These are phyloP conservation scores for Ophiostoma himal-ulmi DNA, from an alignment of 2,329 filamentous ascomycete species.

Conservation along the genomic window DNA sequence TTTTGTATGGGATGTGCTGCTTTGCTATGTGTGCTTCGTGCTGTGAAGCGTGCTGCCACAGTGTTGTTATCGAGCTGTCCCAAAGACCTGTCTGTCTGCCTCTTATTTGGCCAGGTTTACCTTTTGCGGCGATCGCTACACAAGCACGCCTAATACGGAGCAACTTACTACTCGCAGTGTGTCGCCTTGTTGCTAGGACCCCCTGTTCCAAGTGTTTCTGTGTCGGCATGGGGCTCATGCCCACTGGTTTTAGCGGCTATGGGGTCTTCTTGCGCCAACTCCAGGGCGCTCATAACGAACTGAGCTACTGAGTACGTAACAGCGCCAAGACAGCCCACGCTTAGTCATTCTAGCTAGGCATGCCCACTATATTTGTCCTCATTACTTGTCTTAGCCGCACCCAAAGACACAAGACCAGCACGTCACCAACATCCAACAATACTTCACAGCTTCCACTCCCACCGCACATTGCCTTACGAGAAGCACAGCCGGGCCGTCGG, in stretches of 20 bases:
- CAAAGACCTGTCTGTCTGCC: neutral
- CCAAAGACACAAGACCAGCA: slow-evolving; percentile 1
- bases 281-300: neutral
- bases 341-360: neutral
- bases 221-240: neutral
- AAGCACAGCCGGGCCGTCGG: neutral
- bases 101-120: slow-evolving; percentile 19
- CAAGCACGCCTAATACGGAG: slow-evolving; percentile 2
- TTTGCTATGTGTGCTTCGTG: neutral
- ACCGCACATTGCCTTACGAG: neutral
- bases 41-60: neutral
- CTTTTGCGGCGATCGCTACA: slow-evolving; percentile 18
- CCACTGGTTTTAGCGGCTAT: slow-evolving; percentile 2
- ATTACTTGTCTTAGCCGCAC: slow-evolving; percentile 1
- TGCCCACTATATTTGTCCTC: neutral
- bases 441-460: neutral
- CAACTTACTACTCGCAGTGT: slow-evolving; percentile 2
- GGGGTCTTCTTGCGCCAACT: neutral
- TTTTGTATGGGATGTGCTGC: neutral
- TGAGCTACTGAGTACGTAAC: neutral
- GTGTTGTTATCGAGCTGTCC: neutral
- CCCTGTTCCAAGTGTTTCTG: neutral
- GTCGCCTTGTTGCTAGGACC: slow-evolving; percentile 16
- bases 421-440: neutral
- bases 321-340: neutral